Base-by-base conservation (phyloP, 2,329 filamentous ascomycete species). In the Hypoxylon rubiginosum region DNA sequence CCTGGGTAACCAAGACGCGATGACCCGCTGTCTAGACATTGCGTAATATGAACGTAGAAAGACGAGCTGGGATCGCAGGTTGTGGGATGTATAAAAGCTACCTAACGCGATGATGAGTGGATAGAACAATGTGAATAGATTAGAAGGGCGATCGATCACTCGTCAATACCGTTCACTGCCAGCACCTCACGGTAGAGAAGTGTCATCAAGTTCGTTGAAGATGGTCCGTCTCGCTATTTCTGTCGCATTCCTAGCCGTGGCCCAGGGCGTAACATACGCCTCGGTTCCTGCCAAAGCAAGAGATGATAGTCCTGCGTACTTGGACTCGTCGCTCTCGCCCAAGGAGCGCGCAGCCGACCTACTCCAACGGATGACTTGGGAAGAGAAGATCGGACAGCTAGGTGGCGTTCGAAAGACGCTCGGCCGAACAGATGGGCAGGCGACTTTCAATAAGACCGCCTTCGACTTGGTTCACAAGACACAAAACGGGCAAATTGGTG, bases 371-470 rank as follows among this genome's bases (percentile, higher is more conserved):
- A 69, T 67, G 66, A 67, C 59, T 10, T 68, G 67, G 62, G 50
- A 60, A 10, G 67, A 71, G 39, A 69, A 68, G 36, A 54, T 71
- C 30, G 69, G 62, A 24, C 69, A 71, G 46, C 58, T 71, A 11
- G 64, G 64, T 9, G 67, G 69, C 13, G 52, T 66, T n/a, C 55
- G 67, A 26, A 52, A 56, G 1, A 24, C 62, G 4, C 45, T 71
- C 3, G 39, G 36, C 13, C 48, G 43, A 26, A 52, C 52, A 17
- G 26, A 56, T n/a, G 55, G 55, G 4, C 32, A 63, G 15, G 52
- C 51, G n/a, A 56, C 48, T 17, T 65, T 67, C 50, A 67, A 67
- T 11, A 55, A 60, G 54, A 62, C 67, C 11, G 50, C 45, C 17
- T 68, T 65, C 45, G 65, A 70, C n/a, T 24, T 28, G 7, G 13